Conservation (phyloP, 495 filamentous ascomycete species). For the Mytilinidion resinicola region DNA sequence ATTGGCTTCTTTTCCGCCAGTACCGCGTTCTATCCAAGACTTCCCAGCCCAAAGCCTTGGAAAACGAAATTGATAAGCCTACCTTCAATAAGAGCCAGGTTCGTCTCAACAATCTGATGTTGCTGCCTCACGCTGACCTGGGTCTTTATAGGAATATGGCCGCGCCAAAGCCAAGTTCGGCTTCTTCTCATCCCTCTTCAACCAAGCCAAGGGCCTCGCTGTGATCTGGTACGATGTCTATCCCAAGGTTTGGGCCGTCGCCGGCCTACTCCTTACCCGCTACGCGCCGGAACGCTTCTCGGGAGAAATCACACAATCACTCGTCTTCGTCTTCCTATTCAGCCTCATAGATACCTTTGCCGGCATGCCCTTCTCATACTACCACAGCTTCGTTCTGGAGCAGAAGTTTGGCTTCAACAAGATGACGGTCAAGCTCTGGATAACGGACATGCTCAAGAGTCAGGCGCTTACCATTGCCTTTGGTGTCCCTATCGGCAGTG, state of each 20-base stretch:
- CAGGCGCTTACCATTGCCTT: slow-evolving; percentile 74
- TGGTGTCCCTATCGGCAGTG: slow-evolving; percentile 78
- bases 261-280: slow-evolving; percentile 63
- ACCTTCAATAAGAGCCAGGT: slow-evolving; percentile 92
- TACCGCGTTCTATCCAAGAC: slow-evolving; percentile 75
- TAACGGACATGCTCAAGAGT: slow-evolving; percentile 87
- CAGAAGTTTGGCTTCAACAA: slow-evolving; percentile 99
- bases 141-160: slow-evolving; percentile 64
- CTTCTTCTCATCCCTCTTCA: slow-evolving; percentile 71
- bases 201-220: slow-evolving; percentile 75
- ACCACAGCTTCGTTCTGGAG: slow-evolving; percentile 90
- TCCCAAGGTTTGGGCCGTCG: slow-evolving; percentile 79
- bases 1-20: slow-evolving; percentile 77
- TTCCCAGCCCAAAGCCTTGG: slow-evolving; percentile 73
- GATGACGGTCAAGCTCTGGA: slow-evolving; percentile 80
- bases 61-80: slow-evolving; percentile 78
- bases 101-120: slow-evolving; percentile 18
- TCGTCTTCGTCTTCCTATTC: slow-evolving; percentile 86
- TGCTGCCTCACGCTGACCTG: slow-evolving; percentile 15
- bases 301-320: slow-evolving; percentile 88
- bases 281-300: slow-evolving; percentile 72
- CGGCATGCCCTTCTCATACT: slow-evolving; percentile 75
- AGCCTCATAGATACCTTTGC: slow-evolving; percentile 70
- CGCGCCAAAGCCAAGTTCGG: slow-evolving; percentile 89
- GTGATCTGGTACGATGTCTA: slow-evolving; percentile 88